These are phyloP conservation scores for Coniochaeta hoffmannii DNA, from an alignment of 2,329 filamentous ascomycete species.

Conservation along the genomic window DNA sequence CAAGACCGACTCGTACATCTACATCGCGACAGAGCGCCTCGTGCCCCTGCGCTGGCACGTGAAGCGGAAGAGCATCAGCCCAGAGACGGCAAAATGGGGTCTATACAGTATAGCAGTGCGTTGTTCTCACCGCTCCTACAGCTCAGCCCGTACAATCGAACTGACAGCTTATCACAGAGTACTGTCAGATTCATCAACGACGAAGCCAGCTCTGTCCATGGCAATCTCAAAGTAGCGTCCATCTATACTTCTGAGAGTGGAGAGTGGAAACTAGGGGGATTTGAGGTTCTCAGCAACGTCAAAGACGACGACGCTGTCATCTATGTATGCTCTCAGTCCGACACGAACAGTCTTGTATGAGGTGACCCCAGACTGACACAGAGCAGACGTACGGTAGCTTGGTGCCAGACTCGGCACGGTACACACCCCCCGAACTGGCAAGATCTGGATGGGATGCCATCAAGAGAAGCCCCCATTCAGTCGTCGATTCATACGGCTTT, in stretches of 20 bases:
- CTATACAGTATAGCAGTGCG: constrained; percentile 74
- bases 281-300: constrained; percentile 88
- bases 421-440: constrained; percentile 79
- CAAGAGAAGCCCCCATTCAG: constrained; percentile 72
- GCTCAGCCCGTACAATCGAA: neutral
- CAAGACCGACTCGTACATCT: constrained; percentile 88
- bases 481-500: constrained; percentile 81
- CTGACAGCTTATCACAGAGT: constrained; percentile 42
- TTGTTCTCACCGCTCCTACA: too few species aligned
- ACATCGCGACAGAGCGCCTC: constrained; percentile 89
- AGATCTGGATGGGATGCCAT: constrained; percentile 88
- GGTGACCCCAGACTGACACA: constrained; percentile 12
- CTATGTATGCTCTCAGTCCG: constrained; percentile 47
- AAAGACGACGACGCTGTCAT: constrained; percentile 94
- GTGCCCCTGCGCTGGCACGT: constrained; percentile 85
- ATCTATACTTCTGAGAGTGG: constrained; percentile 93
- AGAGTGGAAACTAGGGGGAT: constrained; percentile 94
- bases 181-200: constrained; percentile 95
- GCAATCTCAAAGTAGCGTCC: constrained; percentile 75
- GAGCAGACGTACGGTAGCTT: constrained; percentile 74
- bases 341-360: neutral
- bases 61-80: constrained; percentile 75
- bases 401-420: constrained; percentile 76
- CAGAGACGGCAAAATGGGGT: constrained; percentile 96
- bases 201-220: constrained; percentile 87